Evolutionary conservation across 2,329 filamentous ascomycete genomes (phyloP), one percentile per base, ranked within the genome.

Genomic region (Lasiodiplodia citricola): DNA sequence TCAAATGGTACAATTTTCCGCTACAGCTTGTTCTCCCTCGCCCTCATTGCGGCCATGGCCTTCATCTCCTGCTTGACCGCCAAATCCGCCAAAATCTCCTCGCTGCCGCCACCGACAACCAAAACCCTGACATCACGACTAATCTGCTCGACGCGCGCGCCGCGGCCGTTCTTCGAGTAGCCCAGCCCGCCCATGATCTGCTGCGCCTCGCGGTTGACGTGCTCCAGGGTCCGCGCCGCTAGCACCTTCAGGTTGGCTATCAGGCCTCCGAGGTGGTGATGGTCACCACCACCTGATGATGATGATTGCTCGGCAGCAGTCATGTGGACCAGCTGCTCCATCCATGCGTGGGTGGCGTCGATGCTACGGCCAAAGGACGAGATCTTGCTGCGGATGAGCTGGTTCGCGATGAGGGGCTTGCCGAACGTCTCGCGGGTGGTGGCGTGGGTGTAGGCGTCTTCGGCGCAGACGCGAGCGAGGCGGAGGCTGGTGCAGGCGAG

Each of bases 321-420:
- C 69, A 76, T 72, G 38, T 74, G 75, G 14, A 76, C 66, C 35
- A 77, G 60, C 66, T 77, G 75, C 70, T 77, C 75, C 0, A 73
- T 75, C 74, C 74, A 77, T 13, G 75, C 73, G 50, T 77, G 74
- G 65, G 75, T 57, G 2, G 70, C 68, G 44, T 74, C 77, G 18
- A 75, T 68, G 70, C 75, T 74, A 23, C 75, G 64, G 8, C 74
- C 75, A 66, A 78, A 76, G 51, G 76, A 76, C 0, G 73, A 76
- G 47, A 78, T 72, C 69, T 78, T 77, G 54, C 76, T 75, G 14
- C 76, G 62, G 41, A 79, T 75, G 3, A 78, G 74, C 1, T 75
- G 76, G 66, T 79, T 75, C 64, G 77, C 73, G 25, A 79, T 75
- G 11, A 78, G 67, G 57, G 69, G 74, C 70, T 76, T 76, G 2